These are phyloP conservation scores for Boechera stricta DNA, from an alignment of 345 rosid genomes.

Conservation along the genomic window DNA sequence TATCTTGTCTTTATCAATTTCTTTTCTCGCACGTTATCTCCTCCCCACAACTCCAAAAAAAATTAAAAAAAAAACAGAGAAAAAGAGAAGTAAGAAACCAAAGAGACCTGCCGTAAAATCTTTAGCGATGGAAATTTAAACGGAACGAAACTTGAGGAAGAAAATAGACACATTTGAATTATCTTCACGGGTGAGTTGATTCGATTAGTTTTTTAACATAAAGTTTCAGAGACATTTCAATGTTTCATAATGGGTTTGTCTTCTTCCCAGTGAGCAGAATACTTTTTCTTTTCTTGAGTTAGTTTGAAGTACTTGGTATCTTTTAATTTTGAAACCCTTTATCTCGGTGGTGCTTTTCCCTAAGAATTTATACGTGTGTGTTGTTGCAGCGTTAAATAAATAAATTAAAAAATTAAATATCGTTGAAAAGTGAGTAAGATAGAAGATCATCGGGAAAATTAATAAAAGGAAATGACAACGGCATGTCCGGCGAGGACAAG, in stretches of 20 bases:
- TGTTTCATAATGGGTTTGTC: too few species aligned
- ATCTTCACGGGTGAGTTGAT: slow-evolving; percentile 15
- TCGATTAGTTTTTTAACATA: background rate
- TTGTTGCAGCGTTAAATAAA: background rate
- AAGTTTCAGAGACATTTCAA: too few species aligned
- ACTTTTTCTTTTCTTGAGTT: too few species aligned
- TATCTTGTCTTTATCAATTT: slow-evolving; percentile 12
- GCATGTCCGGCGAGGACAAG: slow-evolving; percentile 34
- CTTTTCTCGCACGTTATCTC: slow-evolving; percentile 34
- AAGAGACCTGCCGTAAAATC: background rate
- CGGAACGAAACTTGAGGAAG: background rate
- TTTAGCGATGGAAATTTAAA: background rate
- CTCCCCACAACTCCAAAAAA: background rate
- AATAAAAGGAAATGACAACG: slow-evolving; percentile 20
- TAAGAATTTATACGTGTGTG: background rate
- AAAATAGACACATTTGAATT: background rate
- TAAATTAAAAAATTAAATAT: background rate
- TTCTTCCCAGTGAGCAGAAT: too few species aligned
- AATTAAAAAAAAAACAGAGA: background rate
- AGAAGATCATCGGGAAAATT: background rate
- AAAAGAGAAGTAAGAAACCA: background rate
- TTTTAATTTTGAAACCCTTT: background rate
- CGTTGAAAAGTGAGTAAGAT: slow-evolving; percentile 11
- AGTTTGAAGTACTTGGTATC: too few species aligned
- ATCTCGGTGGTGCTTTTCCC: background rate